Evolutionary conservation across 2,329 filamentous ascomycete genomes (phyloP), one percentile per base, ranked within the genome.

Genomic region (Colletotrichum eleusines): DNA sequence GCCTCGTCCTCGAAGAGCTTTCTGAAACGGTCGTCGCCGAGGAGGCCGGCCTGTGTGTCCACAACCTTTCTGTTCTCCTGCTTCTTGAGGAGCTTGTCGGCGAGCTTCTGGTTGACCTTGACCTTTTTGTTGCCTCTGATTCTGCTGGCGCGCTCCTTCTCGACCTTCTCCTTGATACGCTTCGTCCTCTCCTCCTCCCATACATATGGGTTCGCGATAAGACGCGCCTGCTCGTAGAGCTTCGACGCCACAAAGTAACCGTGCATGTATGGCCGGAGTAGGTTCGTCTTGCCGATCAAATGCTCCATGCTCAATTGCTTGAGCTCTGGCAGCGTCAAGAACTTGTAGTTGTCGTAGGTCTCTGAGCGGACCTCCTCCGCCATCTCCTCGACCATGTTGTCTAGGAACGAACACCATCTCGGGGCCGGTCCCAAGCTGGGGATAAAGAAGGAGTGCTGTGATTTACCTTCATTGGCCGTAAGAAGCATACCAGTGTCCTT

Each of bases 291-390:
- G 74, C 95, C 95, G 68, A 99, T 88, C 58, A 99, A 86, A 79
- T 98, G 95, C 63, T 93, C 91, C 77, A 99, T 82, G 79, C 94
- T 97, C 74, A 99, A 88, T 44, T 91, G 89, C 76, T 93, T 92
- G 63, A 99, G 86, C 80, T 99, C 95, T 53, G 93, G 90, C 72
- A 94, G 81, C 2, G 95, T 97, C 78, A 99, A 86, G 88, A 99
- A 99, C 83, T 98, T 99, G 89, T 95, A 98, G 82, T 99, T 98
- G 82, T 99, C 96, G 84, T 99, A 99, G 12, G 96, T 94, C 76
- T 96, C 91, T 38, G 91, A 92, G 71, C 85, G 87, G 38, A 87
- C 85, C 78, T 92, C 90, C 78, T 98, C 95, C 11, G 95, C 95
- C 94, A 99, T 98, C 81, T 99, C 97, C 83, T 99, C 96, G 12